Base-by-base conservation (phyloP, 2,329 filamentous ascomycete species). In the Ophiostoma novo-ulmi region DNA sequence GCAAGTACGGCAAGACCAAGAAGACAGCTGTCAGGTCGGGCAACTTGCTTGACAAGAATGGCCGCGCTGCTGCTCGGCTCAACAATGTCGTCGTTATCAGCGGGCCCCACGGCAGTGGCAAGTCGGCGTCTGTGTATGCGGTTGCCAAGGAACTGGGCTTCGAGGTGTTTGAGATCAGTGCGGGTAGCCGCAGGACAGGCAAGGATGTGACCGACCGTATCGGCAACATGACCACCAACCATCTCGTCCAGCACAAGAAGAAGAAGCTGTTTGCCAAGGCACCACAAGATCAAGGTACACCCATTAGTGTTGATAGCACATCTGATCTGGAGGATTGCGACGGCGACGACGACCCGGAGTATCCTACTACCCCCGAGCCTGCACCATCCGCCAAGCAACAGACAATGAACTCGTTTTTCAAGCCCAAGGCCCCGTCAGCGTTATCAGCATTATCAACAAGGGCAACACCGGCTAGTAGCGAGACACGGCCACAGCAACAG, bases 171-270 rank as follows among this genome's bases (percentile, higher is more conserved):
- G 95, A 99, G 79, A 93, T 99, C 77, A 96, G 97, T 76, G 82
- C 94, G 0, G 88, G 92, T 72, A 92, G 88, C 74, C 88, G 94
- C 68, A 86, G 95, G 73, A 97, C 88, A 76, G 94, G 94, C 41
- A 95, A 90, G 78, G 95, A 99, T 76, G 89, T 99, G 67, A 78
- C 97, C 44, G 95, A 99, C 76, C 92, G 87, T 75, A 92, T 99
- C 64, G 96, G 95, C 58, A 93, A 99, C 79, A 98, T 99, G 94
- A 95, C 93, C 4, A 89, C 90, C 73, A 98, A 99, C 76, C 95
- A 99, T 79, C 85, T 97, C 1, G 94, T 99, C 26, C 83, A 84
- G 70, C 83, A 81, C 67, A 82, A 82, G 71, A 81, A 80, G n/a
- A 71, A 70, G 67, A 69, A 68, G 61, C 66, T 44, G 22, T 52